Evolutionary conservation across 2,329 filamentous ascomycete species (phyloP), one percentile per base, ranked within the genome.

Genomic region (Fusarium albosuccineum): DNA sequence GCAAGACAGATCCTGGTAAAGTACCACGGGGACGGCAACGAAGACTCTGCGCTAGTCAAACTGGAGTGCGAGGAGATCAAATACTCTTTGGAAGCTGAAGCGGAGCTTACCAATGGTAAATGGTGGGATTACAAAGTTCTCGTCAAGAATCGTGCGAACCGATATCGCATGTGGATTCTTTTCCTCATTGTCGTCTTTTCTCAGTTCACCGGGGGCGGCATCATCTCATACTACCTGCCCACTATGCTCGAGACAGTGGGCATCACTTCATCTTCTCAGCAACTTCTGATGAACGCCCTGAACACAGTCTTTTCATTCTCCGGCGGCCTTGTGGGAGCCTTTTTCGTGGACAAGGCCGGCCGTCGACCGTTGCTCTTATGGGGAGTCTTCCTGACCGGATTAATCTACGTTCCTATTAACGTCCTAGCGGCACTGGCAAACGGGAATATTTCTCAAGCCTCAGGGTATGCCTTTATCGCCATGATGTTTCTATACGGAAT

Each of bases 21-120:
- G 5, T 36, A 36, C 13, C 33, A 36, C 33, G 22, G 17, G 29
- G 17, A 39, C 14, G 27, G 29, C 14, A 33, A 17, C 27, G 29
- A 34, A 9, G 22, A 22, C 22, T 53, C 57, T 2, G 48, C 30
- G 13, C 37, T 59, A 2, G 49, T 49, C 11, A 45, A 27, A 4
- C 27, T 59, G 2, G 57, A 59, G 11, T 22, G 44, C 22, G 49
- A 59, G 9, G 49, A 59, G 42, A 59, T 59, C 9, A 40, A 59
- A 40, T 10, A 53, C 10, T 46, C 40, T 17, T 13, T 46, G 26
- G 44, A 29, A 14, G 26, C 8, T 9, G 26, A 46, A 22, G 22
- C 22, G 22, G 22, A 22, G 22, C 22, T 22, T 22, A 22, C 22
- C 22, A 22, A 22, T 22, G 22, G 22, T 22, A 22, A 22, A 22